phyloP scores from a whole-genome alignment of 108 stramenopile genomes.

The Cyclotella choctawhatcheeana region DNA sequence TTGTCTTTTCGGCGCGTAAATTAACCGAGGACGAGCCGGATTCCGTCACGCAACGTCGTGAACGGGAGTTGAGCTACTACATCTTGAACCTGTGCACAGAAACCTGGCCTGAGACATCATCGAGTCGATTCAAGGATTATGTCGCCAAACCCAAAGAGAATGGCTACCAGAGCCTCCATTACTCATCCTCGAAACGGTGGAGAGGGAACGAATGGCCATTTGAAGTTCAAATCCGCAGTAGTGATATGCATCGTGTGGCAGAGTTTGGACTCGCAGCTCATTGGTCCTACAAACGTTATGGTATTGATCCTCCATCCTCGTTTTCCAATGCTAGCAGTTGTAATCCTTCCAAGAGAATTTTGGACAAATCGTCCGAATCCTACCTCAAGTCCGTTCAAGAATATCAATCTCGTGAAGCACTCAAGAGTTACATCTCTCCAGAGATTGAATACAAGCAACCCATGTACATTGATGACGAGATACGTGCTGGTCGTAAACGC shows the following conservation, averaged over 20 bases:
- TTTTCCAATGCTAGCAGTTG: neutral
- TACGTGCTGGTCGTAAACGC: slow-evolving; percentile 68
- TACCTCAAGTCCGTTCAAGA: slow-evolving; percentile 72
- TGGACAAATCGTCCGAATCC: slow-evolving; percentile 59
- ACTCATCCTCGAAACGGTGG: slow-evolving; percentile 65
- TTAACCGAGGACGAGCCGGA: slow-evolving; percentile 53
- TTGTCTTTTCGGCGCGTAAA: slow-evolving; percentile 58
- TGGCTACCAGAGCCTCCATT: slow-evolving; percentile 93
- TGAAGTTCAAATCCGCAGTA: slow-evolving; percentile 86
- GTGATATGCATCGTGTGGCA: slow-evolving; percentile 86
- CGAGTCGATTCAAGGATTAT: slow-evolving; percentile 81
- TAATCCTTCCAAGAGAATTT: neutral
- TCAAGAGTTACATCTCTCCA: slow-evolving; percentile 14
- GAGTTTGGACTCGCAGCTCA: slow-evolving; percentile 90
- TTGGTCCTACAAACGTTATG: slow-evolving; percentile 76
- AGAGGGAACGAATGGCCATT: slow-evolving; percentile 74
- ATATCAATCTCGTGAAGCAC: slow-evolving; percentile 63
- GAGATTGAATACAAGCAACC: slow-evolving; percentile 31
- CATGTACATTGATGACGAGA: slow-evolving; percentile 42
- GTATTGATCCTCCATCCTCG: slow-evolving; percentile 20
- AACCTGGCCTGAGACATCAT: slow-evolving; percentile 62
- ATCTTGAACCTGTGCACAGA: slow-evolving; percentile 61
- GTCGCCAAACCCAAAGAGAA: slow-evolving; percentile 86
- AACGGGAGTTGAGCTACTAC: slow-evolving; percentile 78
- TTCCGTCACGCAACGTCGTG: slow-evolving; percentile 49